Conservation (phyloP, 2,329 filamentous ascomycete species). For the Calycina marina region DNA sequence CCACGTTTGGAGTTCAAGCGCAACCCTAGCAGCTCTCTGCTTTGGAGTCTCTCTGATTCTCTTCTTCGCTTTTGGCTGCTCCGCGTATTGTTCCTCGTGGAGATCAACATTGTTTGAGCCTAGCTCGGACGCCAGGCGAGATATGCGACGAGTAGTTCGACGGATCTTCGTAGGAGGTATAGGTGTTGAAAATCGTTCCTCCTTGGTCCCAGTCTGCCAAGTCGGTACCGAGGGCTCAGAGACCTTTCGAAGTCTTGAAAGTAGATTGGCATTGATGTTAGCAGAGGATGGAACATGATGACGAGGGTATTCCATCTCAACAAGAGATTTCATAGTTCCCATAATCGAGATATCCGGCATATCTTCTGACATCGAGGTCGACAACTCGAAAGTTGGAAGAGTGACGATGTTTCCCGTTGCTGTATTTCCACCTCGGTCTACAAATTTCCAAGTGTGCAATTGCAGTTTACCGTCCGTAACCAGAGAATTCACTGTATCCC, state of each 20-base stretch:
- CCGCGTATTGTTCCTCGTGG: no score
- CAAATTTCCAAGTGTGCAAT: background rate
- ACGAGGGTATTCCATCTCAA: constrained; percentile 12
- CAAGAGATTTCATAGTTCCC: constrained; percentile 10
- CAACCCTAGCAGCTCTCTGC: no score
- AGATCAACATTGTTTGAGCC: no score
- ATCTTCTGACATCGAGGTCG: constrained; percentile 4
- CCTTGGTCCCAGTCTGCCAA: background rate
- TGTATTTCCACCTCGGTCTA: background rate
- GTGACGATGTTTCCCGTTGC: constrained; percentile 8
- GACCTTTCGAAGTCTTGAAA: constrained; percentile 9
- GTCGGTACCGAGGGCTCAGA: background rate
- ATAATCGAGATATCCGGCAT: constrained; percentile 3
- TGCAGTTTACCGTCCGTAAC: constrained; percentile 11
- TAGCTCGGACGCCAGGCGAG: no score
- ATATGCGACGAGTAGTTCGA: no score
- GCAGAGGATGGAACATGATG: constrained; percentile 17
- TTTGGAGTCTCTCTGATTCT: no score
- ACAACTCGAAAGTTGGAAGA: constrained; percentile 2
- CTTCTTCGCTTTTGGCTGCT: no score
- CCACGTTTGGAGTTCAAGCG: no score
- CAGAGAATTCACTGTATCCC: constrained; percentile 14
- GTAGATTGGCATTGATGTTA: constrained; percentile 11
- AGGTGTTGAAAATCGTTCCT: no score
- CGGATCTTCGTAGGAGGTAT: no score